These are phyloP conservation scores for Penicillium digitatum DNA, from an alignment of 2,329 filamentous ascomycete species.

Conservation along the genomic window DNA sequence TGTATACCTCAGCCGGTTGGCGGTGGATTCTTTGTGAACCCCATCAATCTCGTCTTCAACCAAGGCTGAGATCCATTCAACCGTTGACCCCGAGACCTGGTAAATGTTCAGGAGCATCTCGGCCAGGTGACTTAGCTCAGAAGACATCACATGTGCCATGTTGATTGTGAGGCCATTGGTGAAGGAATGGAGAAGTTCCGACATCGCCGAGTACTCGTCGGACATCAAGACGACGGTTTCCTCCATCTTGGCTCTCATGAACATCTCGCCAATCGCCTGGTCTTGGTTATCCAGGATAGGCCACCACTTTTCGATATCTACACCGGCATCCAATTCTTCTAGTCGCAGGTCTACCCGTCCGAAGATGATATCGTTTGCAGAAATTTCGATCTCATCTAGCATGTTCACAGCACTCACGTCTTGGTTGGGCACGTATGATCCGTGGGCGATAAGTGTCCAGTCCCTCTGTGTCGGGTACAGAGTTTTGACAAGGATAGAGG, in stretches of 20 bases:
- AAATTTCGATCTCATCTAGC: slow-evolving; percentile 46
- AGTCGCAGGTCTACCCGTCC: slow-evolving; percentile 73
- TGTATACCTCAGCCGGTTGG: slow-evolving; percentile 58
- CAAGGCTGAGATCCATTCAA: slow-evolving; percentile 86
- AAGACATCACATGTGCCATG: slow-evolving; percentile 73
- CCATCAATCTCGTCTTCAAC: slow-evolving; percentile 98
- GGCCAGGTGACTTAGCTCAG: slow-evolving; percentile 72
- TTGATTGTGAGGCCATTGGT: slow-evolving; percentile 77
- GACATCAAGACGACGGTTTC: slow-evolving; percentile 86
- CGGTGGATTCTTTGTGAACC: slow-evolving; percentile 72
- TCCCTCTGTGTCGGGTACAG: slow-evolving; percentile 48
- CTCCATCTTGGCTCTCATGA: slow-evolving; percentile 77
- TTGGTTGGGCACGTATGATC: slow-evolving; percentile 41
- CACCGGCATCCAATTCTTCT: slow-evolving; percentile 70
- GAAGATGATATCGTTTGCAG: slow-evolving; percentile 45
- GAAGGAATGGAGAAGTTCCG: slow-evolving; percentile 80
- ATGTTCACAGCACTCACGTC: slow-evolving; percentile 41
- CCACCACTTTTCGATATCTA: slow-evolving; percentile 85
- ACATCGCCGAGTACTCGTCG: slow-evolving; percentile 77
- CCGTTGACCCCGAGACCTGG: slow-evolving; percentile 78
- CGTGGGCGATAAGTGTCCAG: slow-evolving; percentile 48
- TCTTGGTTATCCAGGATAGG: slow-evolving; percentile 72
- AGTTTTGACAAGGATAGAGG: slow-evolving; percentile 45
- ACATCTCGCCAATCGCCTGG: slow-evolving; percentile 74
- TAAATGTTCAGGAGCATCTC: slow-evolving; percentile 91